Percentiles rank a stretch among this genome's conserved stretches.
phyloP scores from a whole-genome alignment of 805 yeast genomes.

The Barnettozyma populi region DNA sequence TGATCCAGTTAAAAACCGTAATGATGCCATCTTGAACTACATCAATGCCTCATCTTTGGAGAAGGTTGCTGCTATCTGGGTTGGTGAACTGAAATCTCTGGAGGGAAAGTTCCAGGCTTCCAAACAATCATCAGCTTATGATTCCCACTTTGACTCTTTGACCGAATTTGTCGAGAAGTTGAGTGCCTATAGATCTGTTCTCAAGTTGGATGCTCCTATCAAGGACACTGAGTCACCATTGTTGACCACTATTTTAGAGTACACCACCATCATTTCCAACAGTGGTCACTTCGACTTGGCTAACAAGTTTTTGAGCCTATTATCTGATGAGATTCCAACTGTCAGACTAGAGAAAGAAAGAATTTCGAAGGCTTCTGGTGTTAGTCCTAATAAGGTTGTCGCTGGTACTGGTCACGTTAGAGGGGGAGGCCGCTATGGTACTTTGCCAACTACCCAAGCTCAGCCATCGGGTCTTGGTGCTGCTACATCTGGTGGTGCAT shows the following conservation, averaged over 20 bases:
- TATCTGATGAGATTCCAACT: constrained; percentile 72
- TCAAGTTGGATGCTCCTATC: constrained; percentile 28
- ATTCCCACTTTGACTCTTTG: constrained; percentile 78
- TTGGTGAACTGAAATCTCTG: constrained; percentile 54
- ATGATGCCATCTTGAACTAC: constrained; percentile 71
- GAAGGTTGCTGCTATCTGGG: constrained; percentile 78
- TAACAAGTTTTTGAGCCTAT: constrained; percentile 53
- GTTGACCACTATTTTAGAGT: constrained; percentile 63
- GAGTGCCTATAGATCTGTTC: constrained; percentile 59
- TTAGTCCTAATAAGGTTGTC: constrained; percentile 17
- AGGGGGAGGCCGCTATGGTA: constrained; percentile 18
- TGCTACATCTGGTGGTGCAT: constrained; percentile 5
- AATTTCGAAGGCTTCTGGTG: constrained; percentile 58
- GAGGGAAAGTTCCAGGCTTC: constrained; percentile 37
- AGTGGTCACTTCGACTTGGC: constrained; percentile 85
- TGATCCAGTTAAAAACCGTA: constrained; percentile 47
- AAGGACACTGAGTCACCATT: constrained; percentile 26
- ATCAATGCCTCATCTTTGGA: constrained; percentile 78
- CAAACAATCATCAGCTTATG: constrained; percentile 56
- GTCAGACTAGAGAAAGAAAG: constrained; percentile 75
- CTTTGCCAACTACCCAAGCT: constrained; percentile 10
- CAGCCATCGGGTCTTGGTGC: constrained; percentile 1
- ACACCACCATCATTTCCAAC: constrained; percentile 71
- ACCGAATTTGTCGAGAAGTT: constrained; percentile 81
- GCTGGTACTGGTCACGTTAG: constrained; percentile 12